Base-by-base conservation (phyloP, 2,329 filamentous ascomycete species). In the Verticillium tricorpus region DNA sequence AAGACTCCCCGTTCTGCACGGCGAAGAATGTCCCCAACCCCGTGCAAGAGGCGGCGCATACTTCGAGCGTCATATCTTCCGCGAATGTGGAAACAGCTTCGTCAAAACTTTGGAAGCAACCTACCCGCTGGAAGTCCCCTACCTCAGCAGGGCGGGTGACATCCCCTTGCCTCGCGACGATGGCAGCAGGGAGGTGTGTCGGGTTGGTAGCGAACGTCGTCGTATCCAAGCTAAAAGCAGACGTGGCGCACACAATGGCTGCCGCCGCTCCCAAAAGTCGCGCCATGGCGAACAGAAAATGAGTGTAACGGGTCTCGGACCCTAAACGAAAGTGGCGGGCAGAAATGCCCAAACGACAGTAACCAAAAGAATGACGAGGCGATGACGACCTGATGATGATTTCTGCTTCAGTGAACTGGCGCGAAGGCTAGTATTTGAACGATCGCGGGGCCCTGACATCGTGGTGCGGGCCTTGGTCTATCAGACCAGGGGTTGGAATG, bases 1-100 rank as follows among this genome's bases (percentile, higher is more conserved):
- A 78, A 62, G 45, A 19, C 4, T 52, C 45, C 8, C 45, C 45
- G 19, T 52, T 52, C 19, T 19, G 45, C 45, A 52, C 45, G 45
- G 45, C 45, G 19, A 52, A 52, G 19, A 25, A 52, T 25, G 45
- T 11, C 19, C 19, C 45, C 19, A 22, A 19, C 6, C 45, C 45
- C n/a, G 45, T 25, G 45, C 45, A 52, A 25, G 19, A 8, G 8
- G 11, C n/a, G 8, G 45, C 45, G 14, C 45, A 52, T 9, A 11
- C 9, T 25, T 52, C 45, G 19, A 52, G 45, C 22, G 45, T 52
- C 19, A 19, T 52, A 1, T 3, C 22, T 12, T 22, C 45, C 45
- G 45, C 9, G 9, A 19, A 52, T 0, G n/a, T 19, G n/a, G 19
- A 9, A 4, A 22, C n/a, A 12, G n/a, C 19, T 19, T n/a, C 9